These are phyloP conservation scores for Fagus sylvatica DNA, from an alignment of 306 rosid genomes.

Conservation along the genomic window DNA sequence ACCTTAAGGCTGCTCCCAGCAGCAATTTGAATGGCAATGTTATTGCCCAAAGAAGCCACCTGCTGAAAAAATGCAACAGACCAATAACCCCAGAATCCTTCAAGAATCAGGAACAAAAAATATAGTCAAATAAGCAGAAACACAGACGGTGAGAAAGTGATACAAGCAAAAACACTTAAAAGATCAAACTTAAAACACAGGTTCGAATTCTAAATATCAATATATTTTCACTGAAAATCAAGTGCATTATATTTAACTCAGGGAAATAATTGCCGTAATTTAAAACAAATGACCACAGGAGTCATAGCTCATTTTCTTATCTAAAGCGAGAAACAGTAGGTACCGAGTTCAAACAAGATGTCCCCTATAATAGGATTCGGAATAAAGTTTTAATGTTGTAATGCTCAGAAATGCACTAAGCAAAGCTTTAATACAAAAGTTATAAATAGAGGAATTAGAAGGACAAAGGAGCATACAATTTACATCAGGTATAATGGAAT, in stretches of 20 bases:
- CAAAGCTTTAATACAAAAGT: too few relatives aligned
- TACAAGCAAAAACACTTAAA: background rate
- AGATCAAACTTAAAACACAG: background rate
- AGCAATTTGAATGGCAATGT: slow-evolving; percentile 82
- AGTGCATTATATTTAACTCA: background rate
- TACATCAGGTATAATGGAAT: too few relatives aligned
- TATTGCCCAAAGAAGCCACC: slow-evolving; percentile 78
- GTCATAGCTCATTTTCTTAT: too few relatives aligned
- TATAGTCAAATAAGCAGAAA: slow-evolving; percentile 6
- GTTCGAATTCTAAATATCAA: background rate
- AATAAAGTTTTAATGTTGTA: too few relatives aligned
- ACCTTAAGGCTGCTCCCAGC: slow-evolving; percentile 86
- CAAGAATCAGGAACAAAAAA: slow-evolving; percentile 26
- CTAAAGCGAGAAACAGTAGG: too few relatives aligned
- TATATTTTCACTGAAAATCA: background rate
- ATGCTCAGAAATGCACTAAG: too few relatives aligned
- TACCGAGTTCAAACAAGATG: too few relatives aligned
- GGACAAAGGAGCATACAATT: too few relatives aligned
- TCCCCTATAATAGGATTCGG: too few relatives aligned
- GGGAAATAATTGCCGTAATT: background rate
- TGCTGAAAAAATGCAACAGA: slow-evolving; percentile 72
- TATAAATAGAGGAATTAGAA: too few relatives aligned
- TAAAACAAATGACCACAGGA: too few relatives aligned
- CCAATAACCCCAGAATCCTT: slow-evolving; percentile 81
- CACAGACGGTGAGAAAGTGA: background rate